Evolutionary conservation across 805 yeast genomes (phyloP).

Genomic region (Komagataella phaffii): DNA sequence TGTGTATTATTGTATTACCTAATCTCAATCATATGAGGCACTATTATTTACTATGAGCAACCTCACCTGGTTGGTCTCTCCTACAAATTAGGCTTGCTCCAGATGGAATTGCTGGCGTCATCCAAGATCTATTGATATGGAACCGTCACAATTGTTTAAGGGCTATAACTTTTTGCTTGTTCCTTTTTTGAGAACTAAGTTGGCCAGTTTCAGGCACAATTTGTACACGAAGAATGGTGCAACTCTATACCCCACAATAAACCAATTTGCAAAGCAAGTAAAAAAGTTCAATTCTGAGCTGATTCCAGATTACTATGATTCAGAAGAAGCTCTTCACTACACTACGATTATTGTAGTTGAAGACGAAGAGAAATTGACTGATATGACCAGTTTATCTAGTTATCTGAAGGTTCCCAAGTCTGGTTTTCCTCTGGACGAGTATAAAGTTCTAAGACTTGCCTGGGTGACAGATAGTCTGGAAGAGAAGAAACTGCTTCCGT

Average conservation of each 20-base stretch:
- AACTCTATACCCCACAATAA: slow-evolving; percentile 4
- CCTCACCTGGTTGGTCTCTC: neutral
- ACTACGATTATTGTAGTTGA: slow-evolving; percentile 4
- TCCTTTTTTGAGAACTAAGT: slow-evolving; percentile 6
- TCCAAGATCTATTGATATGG: neutral
- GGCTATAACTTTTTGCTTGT: slow-evolving; percentile 8
- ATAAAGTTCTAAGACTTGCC: neutral
- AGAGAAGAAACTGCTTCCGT: neutral
- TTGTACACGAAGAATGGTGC: slow-evolving; percentile 16
- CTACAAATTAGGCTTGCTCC: neutral
- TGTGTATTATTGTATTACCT: neutral
- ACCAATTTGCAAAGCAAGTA: neutral
- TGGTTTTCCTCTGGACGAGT: neutral
- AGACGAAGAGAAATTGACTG: neutral
- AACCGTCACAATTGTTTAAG: slow-evolving; percentile 4
- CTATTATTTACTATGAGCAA: neutral
- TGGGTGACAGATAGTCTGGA: neutral
- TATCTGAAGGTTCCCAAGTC: neutral
- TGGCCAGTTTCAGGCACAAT: slow-evolving; percentile 7
- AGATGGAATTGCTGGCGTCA: neutral
- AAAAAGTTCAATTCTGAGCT: neutral
- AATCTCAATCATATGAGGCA: neutral
- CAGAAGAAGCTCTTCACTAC: neutral
- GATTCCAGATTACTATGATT: neutral
- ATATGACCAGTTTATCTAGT: neutral